Conservation (phyloP, 768 basidiomycete species). For the Auricularia cornea region DNA sequence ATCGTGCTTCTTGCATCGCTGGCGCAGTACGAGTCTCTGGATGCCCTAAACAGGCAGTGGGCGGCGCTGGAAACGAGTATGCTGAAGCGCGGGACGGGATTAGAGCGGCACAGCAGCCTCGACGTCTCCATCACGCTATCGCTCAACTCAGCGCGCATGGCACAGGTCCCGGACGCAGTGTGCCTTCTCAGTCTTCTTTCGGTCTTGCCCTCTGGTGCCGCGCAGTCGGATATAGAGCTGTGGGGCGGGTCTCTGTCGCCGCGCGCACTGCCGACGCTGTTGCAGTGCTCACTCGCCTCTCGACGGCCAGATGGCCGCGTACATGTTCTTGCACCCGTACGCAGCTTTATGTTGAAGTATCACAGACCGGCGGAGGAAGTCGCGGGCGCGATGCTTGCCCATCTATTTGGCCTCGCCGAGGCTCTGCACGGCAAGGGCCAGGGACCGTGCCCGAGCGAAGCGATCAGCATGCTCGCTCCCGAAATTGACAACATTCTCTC, state of each 20-base stretch:
- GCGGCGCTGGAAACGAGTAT: background rate
- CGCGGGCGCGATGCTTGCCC: too few species aligned
- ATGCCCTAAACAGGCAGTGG: background rate
- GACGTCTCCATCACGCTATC: background rate
- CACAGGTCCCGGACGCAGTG: background rate
- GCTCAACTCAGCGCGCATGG: background rate
- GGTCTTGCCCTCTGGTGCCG: background rate
- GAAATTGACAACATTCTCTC: too few species aligned
- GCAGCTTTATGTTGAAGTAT: background rate
- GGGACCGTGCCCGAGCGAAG: too few species aligned
- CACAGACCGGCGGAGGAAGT: background rate
- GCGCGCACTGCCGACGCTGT: background rate
- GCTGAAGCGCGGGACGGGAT: background rate
- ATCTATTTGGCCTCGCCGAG: too few species aligned
- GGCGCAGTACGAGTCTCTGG: background rate
- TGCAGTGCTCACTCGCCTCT: background rate
- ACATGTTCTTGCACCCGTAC: background rate
- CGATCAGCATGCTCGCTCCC: too few species aligned
- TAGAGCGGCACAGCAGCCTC: background rate
- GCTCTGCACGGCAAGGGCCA: too few species aligned
- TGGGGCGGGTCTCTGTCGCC: background rate
- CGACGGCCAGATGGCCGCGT: background rate
- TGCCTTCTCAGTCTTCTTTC: background rate
- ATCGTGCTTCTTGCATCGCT: background rate
- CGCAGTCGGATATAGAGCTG: slow-evolving; percentile 11